Base-by-base conservation (phyloP, 1,139 yeast genomes). In the Pichia sp. region DNA sequence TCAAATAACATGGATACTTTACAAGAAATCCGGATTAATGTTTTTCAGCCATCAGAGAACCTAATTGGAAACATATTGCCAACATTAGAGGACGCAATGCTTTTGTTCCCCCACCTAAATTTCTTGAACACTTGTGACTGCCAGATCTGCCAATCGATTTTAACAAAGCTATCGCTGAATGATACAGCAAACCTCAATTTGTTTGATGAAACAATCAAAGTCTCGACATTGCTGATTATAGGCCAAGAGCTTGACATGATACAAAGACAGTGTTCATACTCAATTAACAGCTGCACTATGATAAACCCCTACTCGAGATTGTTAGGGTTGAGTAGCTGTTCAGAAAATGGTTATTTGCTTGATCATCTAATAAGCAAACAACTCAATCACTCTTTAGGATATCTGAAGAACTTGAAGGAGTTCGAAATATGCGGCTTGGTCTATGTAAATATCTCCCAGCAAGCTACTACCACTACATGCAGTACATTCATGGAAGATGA, bases 351-450 rank as follows among this genome's bases (percentile, higher is more conserved):
- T 4, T 66, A 58, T 54, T 48, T 67, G 31, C 63, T 65, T 52
- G 70, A 67, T 51, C 70, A 67, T 56, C 50, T 67, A 17, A 60
- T 65, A 3, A 49, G 53, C 27, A 24, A 40, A 5, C 69, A 67
- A 52, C 49, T 67, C 14, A 62, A 64, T 41, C 47, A 58, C 20
- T 64, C 66, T 0, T 47, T 65, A 6, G 31, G 48, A 1, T 30
- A 49, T 24, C 24, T 65, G 24, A 62, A 63, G 10, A 52, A 55
- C 4, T 58, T 66, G 50, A 57, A 58, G 49, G 49, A 58, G 1
- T 63, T 67, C 51, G 71, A 67, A 49, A 55, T 67, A 9, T 67
- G 71, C 48, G 71, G 70, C 0, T 50, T 67, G 14, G 61, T 64
- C 3, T 67, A 67, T 44, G 60, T 55, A 30, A 52, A 59, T 20